phyloP scores from a whole-genome alignment of 2,329 filamentous ascomycete species.

The Stemphylium vesicarium region DNA sequence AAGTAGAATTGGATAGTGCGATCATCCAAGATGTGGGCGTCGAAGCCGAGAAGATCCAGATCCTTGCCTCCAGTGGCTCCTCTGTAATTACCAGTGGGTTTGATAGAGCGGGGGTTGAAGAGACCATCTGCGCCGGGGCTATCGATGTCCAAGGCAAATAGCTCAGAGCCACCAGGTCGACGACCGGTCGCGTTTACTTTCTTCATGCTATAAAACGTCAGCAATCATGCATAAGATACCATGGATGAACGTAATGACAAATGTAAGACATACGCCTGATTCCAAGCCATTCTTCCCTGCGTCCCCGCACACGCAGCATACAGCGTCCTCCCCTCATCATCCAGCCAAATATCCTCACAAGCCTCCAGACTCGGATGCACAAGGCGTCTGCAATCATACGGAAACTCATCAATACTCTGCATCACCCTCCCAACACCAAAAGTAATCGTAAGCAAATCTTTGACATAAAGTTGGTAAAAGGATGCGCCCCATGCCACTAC shows the following conservation, averaged over 20 bases:
- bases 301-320: constrained; percentile 42
- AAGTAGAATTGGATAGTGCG: constrained; percentile 38
- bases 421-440: constrained; percentile 37
- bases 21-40: constrained; percentile 31
- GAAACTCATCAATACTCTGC: constrained; percentile 38
- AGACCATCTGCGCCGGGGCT: constrained; percentile 30
- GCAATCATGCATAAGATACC: not conserved
- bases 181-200: constrained; percentile 31
- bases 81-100: constrained; percentile 24
- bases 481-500: constrained; percentile 32
- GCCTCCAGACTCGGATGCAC: constrained; percentile 33
- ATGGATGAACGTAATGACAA: too few species aligned
- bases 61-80: constrained; percentile 30
- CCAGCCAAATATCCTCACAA: constrained; percentile 43
- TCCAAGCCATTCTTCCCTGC: constrained; percentile 30
- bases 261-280: constrained; percentile 26
- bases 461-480: constrained; percentile 37
- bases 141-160: constrained; percentile 40
- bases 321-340: constrained; percentile 30
- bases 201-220: constrained; percentile 18
- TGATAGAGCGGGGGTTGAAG: constrained; percentile 32
- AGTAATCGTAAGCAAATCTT: constrained; percentile 28
- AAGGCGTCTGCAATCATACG: constrained; percentile 32
- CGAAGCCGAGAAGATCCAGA: constrained; percentile 37
- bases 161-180: constrained; percentile 28